These are phyloP conservation scores for Mercurialis annua DNA, from an alignment of 345 rosid species.

Conservation along the genomic window DNA sequence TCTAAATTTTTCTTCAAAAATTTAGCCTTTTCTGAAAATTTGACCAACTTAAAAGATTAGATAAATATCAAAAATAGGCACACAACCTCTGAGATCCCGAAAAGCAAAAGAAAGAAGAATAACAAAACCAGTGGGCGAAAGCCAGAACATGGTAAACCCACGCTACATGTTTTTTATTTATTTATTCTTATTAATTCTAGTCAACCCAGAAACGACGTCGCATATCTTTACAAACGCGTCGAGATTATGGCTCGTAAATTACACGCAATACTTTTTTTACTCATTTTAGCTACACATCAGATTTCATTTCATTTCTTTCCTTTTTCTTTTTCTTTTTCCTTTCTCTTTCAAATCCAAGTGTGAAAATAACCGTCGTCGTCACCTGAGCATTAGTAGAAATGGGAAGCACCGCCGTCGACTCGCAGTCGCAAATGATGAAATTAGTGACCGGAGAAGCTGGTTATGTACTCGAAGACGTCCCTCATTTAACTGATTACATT, in stretches of 20 bases:
- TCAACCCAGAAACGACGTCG: background rate
- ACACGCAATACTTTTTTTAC: background rate
- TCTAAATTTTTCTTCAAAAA: no score
- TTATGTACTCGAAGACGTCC: constrained; percentile 74
- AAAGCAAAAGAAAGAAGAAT: no score
- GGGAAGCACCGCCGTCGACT: constrained; percentile 8
- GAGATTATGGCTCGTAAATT: background rate
- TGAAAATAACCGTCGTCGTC: background rate
- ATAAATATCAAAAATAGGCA: no score
- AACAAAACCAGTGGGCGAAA: constrained; percentile 1
- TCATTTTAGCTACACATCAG: background rate
- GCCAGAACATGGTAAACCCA: background rate
- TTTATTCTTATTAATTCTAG: no score
- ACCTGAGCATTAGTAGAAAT: background rate
- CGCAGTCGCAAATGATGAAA: constrained; percentile 22
- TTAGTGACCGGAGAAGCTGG: constrained; percentile 50
- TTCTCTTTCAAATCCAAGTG: background rate
- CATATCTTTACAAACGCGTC: background rate
- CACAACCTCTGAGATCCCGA: no score
- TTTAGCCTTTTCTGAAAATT: no score
- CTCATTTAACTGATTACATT: constrained; percentile 72
- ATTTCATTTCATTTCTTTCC: background rate
- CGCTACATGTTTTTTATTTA: background rate
- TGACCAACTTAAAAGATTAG: no score
- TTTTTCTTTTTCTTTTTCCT: background rate